These are phyloP conservation scores for Drechslerella dactyloides DNA, from an alignment of 2,329 filamentous ascomycete genomes.

Conservation along the genomic window DNA sequence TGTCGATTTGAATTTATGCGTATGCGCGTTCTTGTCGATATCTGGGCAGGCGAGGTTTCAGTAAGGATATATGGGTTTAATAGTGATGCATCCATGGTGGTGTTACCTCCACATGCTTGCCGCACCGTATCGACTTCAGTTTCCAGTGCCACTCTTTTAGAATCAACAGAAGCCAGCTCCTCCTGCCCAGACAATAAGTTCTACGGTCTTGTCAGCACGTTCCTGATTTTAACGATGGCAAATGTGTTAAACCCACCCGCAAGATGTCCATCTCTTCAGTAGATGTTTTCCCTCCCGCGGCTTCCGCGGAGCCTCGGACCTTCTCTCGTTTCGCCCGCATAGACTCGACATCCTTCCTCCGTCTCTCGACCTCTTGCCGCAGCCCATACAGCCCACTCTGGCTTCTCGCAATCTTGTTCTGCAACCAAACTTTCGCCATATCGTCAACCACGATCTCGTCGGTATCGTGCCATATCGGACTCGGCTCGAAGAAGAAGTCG, in stretches of 20 bases:
- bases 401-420: constrained; percentile 89
- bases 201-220: constrained; percentile 39
- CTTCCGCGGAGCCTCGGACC: constrained; percentile 61
- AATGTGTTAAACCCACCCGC: constrained; percentile 49
- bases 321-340: constrained; percentile 88
- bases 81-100: not conserved
- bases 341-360: constrained; percentile 77
- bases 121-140: constrained; percentile 93
- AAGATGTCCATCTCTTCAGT: constrained; percentile 53
- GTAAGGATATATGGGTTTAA: not conserved
- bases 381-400: constrained; percentile 82
- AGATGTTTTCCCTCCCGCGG: constrained; percentile 72
- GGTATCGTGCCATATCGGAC: constrained; percentile 96
- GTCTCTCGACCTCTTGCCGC: constrained; percentile 78
- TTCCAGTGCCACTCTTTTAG: constrained; percentile 83
- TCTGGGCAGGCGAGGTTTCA: constrained; percentile 61
- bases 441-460: constrained; percentile 85
- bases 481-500: constrained; percentile 88
- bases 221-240: no score
- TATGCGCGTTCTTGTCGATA: constrained; percentile 87
- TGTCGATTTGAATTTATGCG: constrained; percentile 97
- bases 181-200: constrained; percentile 61
- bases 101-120: constrained; percentile 71
- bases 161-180: constrained; percentile 80
- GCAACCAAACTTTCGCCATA: constrained; percentile 82